Evolutionary conservation across 768 basidiomycete genomes (phyloP).

Genomic region (Polyporus arcularius): DNA sequence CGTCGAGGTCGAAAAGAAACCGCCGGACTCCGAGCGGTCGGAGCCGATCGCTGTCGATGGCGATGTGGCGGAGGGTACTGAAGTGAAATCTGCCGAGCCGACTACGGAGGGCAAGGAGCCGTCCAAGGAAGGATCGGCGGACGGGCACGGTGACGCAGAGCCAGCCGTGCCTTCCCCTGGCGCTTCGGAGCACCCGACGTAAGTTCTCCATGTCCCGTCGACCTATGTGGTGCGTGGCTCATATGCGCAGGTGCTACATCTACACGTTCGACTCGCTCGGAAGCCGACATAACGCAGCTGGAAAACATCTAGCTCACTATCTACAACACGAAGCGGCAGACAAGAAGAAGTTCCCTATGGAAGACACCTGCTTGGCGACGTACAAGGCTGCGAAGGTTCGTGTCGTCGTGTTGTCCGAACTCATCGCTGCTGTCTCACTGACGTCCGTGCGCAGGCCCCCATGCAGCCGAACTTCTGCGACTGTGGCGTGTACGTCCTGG

Average conservation of each 20-base stretch:
- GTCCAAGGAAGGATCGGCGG: background rate
- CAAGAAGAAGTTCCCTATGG: conserved; percentile 42
- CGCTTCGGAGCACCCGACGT: background rate
- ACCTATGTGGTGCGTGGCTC: background rate
- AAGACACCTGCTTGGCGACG: conserved; percentile 14
- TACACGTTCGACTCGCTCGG: conserved; percentile 92
- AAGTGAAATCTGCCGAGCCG: background rate
- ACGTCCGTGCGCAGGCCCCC: conserved; percentile 61
- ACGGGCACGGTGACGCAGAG: background rate
- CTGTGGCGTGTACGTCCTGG: conserved; percentile 90
- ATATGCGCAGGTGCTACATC: conserved; percentile 63
- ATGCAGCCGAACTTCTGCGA: conserved; percentile 87
- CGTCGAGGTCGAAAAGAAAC: background rate
- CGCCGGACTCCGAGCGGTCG: background rate
- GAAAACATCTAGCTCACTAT: conserved; percentile 63
- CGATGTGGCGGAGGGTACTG: conserved; percentile 6
- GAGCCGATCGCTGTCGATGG: conserved; percentile 8
- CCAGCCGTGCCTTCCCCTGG: background rate
- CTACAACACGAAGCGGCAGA: conserved; percentile 76
- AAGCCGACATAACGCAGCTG: conserved; percentile 63
- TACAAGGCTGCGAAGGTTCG: conserved; percentile 25
- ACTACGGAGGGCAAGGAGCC: background rate
- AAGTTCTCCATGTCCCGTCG: background rate
- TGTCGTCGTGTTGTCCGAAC: background rate
- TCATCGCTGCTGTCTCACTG: background rate